Base-by-base conservation (phyloP, 257 asterid genomes). In the Solanum appendiculatum region DNA sequence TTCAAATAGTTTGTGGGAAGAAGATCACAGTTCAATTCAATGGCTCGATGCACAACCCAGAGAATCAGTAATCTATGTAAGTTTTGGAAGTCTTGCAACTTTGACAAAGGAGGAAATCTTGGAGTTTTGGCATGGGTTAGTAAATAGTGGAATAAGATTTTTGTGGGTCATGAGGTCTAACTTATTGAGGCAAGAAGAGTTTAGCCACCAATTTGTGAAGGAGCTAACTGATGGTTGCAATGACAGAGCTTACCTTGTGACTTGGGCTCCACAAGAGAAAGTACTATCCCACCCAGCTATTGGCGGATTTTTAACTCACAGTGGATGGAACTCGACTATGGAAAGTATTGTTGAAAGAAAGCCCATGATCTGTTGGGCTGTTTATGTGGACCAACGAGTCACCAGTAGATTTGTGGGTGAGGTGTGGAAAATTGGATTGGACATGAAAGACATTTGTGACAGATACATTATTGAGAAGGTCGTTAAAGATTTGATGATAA, bases 361-460 rank as follows among this genome's bases (percentile, higher is more conserved):
- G 27, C 92, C 92, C 0, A 90, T 90, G 92, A 74, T 90, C 2
- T 88, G 91, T 69, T 90, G 91, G 91, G 86, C 89, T 1, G 63
- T 85, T 33, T 64, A 88, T 36, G 94, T 91, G 0, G 95, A 94
- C 42, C 94, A 94, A 33, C 87, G 42, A 51, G 91, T 81, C 2
- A 94, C 88, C 6, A 92, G 97, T 86, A 89, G 95, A 89, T 88
- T 90, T 11, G 93, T 94, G 33, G 89, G 94, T 78, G 92, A 94
- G 72, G 86, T 92, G 11, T 94, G 97, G 97, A 92, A 86, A 89
- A 88, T 90, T 21, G 95, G 97, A 42, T 39, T 94, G 87, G 97
- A 94, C 85, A 94, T 94, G 85, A 94, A 94, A 64, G 97, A 93
- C 74, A 89, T 86, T 0, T 92, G 94, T 51, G 93, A 92, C 18